phyloP scores from a whole-genome alignment of 1,284 basidiomycete species.

The Phellinidium pouzarii region DNA sequence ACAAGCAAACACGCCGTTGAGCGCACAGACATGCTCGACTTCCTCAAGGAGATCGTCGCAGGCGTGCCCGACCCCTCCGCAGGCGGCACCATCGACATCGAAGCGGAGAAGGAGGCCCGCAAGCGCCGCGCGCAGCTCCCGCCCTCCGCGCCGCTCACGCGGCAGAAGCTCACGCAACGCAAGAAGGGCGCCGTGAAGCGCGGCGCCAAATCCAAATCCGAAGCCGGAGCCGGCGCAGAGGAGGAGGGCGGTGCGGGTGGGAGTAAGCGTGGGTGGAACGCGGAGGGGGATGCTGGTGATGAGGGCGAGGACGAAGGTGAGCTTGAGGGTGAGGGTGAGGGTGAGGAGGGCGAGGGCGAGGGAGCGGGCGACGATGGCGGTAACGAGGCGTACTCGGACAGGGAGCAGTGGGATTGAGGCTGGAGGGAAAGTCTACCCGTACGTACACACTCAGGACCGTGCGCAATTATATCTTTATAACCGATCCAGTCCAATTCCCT shows the following conservation, averaged over 20 bases:
- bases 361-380: slow-evolving; percentile 6
- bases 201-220: no score
- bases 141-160: no score
- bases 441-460: no score
- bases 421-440: no score
- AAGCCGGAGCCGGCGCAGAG: no score
- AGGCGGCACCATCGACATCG: slow-evolving; percentile 67
- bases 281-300: slow-evolving; percentile 36
- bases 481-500: no score
- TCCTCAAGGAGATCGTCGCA: slow-evolving; percentile 92
- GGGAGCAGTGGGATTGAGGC: no score
- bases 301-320: slow-evolving; percentile 26
- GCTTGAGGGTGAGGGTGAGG: slow-evolving; percentile 14
- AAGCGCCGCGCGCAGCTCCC: slow-evolving; percentile 37
- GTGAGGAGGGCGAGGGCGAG: neutral
- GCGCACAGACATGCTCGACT: slow-evolving; percentile 87
- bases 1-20: slow-evolving; percentile 89
- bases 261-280: slow-evolving; percentile 34
- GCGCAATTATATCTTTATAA: no score
- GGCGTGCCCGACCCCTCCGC: slow-evolving; percentile 84
- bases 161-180: no score
- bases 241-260: slow-evolving; percentile 19
- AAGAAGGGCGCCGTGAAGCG: no score
- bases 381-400: slow-evolving; percentile 2
- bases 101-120: slow-evolving; percentile 41